Percentiles rank a stretch among this genome's conserved stretches.
Conservation (phyloP, 2,329 filamentous ascomycete species). For the Chrysoporthe deuterocubensis region DNA sequence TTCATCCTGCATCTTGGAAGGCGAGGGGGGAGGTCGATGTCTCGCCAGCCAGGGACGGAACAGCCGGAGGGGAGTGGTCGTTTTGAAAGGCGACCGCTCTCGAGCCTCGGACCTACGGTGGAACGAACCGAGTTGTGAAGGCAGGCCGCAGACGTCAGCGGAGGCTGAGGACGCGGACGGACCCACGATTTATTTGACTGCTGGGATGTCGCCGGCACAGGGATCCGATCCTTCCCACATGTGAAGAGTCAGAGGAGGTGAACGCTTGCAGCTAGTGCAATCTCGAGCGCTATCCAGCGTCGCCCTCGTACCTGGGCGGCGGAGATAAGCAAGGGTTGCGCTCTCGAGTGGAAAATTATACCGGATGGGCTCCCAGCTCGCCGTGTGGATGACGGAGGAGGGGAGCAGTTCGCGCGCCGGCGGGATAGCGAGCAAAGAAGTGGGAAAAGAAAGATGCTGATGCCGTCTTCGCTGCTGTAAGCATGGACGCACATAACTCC, state of each 20-base stretch:
- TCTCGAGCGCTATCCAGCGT: not conserved
- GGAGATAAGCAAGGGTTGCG: constrained; percentile 14
- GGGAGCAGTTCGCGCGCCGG: not conserved
- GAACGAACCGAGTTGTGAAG: not conserved
- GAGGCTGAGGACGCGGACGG: constrained; percentile 41
- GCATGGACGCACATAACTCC: not conserved
- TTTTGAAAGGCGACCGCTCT: constrained; percentile 1
- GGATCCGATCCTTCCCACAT: constrained; percentile 14
- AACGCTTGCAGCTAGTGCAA: constrained; percentile 15
- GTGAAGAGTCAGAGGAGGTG: constrained; percentile 15
- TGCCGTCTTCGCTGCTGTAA: not conserved
- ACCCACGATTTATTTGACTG: constrained; percentile 30
- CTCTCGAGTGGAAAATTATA: not conserved
- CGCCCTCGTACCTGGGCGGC: constrained; percentile 8
- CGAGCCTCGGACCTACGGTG: not conserved
- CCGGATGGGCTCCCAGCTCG: not conserved
- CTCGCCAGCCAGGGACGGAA: not conserved
- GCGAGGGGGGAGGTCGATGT: not conserved
- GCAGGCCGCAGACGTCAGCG: not conserved
- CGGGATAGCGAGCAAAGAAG: not conserved
- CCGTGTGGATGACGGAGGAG: not conserved
- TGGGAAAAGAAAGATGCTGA: not conserved
- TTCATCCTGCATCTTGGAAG: constrained; percentile 35
- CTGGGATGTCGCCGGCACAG: constrained; percentile 41
- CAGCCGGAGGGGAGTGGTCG: not conserved